Evolutionary conservation across 2,329 filamentous ascomycete species (phyloP), one percentile per base, ranked within the genome.

Genomic region (Ampelomyces quisqualis): DNA sequence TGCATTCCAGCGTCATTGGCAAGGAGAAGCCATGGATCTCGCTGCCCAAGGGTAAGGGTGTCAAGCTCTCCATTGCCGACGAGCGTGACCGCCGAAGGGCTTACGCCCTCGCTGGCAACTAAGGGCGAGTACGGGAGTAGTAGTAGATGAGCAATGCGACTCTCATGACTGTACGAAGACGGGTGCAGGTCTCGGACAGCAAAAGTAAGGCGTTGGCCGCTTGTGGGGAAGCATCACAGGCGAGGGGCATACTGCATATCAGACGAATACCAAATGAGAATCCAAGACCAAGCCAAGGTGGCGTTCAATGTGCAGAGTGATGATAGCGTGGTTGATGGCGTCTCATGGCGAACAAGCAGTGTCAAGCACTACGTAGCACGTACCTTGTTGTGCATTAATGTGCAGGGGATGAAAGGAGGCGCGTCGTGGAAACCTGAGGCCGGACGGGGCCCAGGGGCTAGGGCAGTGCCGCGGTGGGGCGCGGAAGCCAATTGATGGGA

Each of bases 1-100:
- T 35, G 17, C 19, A 7, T 6, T 7, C 14, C 28, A 64, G 59
- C 80, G 85, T 98, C 80, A 96, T 98, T 68, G 93, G 93, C 70
- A 81, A 85, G 68, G 93, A 98, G 72, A 97, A 97, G 87, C 91
- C 93, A 70, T 98, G 93, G 93, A 85, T 98, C 79, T 95, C 88
- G 69, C 85, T 98, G 73, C 94, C 93, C 75, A 98, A 97, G 89
- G 93, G 93, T 80, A 96, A 96, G 85, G 93, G 93, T 88, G 93
- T 98, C 81, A 68, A 82, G 89, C 89, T 97, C 75, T 85, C 86
- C 72, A 97, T 98, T 71, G 90, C 91, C 65, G 91, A 98, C 82
- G 91, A 98, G 88, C 85, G 91, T 81, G 91, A 98, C 78, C 90
- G 91, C 77, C 89, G 90, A 50, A 88, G 93, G 71, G 89, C 90